These are phyloP conservation scores for Phaffia australis DNA, from an alignment of 768 basidiomycete species.

Conservation along the genomic window DNA sequence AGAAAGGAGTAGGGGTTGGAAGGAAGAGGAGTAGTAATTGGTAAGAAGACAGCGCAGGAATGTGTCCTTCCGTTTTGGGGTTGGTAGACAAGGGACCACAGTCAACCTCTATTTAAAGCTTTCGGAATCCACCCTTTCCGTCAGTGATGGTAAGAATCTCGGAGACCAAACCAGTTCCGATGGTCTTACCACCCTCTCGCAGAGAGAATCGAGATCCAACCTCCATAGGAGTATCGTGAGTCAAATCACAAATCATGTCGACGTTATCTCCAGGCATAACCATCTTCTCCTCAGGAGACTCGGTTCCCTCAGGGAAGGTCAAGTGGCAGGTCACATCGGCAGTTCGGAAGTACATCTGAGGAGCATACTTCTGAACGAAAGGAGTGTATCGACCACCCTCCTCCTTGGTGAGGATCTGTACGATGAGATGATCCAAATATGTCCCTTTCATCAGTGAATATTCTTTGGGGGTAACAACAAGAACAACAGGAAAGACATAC, in stretches of 20 bases:
- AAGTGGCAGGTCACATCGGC: constrained; percentile 80
- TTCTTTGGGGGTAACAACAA: constrained; percentile 38
- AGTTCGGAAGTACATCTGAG: constrained; percentile 73
- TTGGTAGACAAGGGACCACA: no score
- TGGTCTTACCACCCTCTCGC: constrained; percentile 26
- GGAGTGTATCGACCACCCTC: constrained; percentile 51
- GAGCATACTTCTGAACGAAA: constrained; percentile 61
- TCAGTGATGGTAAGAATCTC: constrained; percentile 12
- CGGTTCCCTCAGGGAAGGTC: constrained; percentile 74
- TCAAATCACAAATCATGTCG: constrained; percentile 21
- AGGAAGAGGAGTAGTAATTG: no score
- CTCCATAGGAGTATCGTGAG: constrained; percentile 24
- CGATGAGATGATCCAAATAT: constrained; percentile 1
- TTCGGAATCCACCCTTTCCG: no score
- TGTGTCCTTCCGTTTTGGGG: no score
- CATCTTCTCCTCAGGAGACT: constrained; percentile 73
- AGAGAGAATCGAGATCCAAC: constrained; percentile 24
- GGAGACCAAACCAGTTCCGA: constrained; percentile 22
- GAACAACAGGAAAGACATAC: constrained; percentile 28
- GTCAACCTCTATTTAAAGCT: no score
- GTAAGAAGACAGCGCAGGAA: no score
- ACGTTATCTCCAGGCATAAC: constrained; percentile 27
- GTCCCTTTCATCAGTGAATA: constrained; percentile 3
- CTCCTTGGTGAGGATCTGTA: constrained; percentile 71
- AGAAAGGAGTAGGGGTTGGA: no score